phyloP scores from a whole-genome alignment of 164 flowering plant genomes.

The Buxus sempervirens region DNA sequence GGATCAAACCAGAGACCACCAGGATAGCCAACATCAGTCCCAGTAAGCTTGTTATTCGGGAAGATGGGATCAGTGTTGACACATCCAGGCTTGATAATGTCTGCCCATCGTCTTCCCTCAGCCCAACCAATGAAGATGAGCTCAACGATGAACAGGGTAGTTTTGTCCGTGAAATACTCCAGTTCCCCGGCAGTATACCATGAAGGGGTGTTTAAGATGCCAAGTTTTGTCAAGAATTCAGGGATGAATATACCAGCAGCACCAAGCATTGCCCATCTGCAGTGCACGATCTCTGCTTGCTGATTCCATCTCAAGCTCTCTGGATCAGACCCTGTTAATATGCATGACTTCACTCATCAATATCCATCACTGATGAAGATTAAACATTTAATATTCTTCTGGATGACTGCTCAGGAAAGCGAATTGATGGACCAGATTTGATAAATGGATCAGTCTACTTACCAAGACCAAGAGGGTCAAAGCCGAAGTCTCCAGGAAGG shows the following conservation, averaged over 20 bases:
- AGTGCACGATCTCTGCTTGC: conserved; percentile 91
- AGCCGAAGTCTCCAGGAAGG: conserved; percentile 98
- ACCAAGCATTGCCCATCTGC: conserved; percentile 99
- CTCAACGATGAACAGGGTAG: conserved; percentile 87
- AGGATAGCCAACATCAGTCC: conserved; percentile 96
- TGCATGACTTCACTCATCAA: not conserved
- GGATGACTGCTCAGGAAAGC: not conserved
- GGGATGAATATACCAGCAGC: conserved; percentile 99
- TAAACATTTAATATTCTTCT: no score
- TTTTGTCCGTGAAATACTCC: conserved; percentile 94
- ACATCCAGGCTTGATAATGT: conserved; percentile 83
- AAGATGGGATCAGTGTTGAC: conserved; percentile 97
- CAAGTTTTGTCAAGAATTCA: conserved; percentile 87
- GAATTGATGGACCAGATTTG: not conserved
- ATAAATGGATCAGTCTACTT: conserved; percentile 15
- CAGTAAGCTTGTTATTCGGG: conserved; percentile 98
- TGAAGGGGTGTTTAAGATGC: conserved; percentile 94
- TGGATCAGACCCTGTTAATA: conserved; percentile 81
- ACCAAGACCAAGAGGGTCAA: conserved; percentile 96
- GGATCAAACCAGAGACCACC: conserved; percentile 99
- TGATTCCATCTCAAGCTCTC: conserved; percentile 72
- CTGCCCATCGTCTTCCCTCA: conserved; percentile 45
- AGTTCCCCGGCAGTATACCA: conserved; percentile 95
- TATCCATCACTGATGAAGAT: no score
- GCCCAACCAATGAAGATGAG: conserved; percentile 91